phyloP scores from a whole-genome alignment of 495 filamentous ascomycete species.

The Bryoglossum gracile region DNA sequence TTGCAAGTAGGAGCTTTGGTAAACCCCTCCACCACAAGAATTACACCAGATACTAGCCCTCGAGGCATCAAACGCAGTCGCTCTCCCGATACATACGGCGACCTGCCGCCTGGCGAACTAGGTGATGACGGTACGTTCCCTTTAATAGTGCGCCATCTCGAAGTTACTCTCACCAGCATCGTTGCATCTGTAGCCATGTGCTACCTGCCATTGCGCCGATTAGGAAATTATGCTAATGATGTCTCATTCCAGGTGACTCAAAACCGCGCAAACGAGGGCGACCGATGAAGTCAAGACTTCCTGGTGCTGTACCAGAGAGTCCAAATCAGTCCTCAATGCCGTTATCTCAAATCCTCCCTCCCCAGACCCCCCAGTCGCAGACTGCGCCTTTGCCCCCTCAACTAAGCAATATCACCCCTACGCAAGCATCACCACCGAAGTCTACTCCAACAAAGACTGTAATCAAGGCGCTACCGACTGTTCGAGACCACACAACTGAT shows the following conservation, averaged over 20 bases:
- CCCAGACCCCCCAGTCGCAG: conserved; percentile 77
- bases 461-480: conserved; percentile 91
- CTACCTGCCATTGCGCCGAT: conserved; percentile 28
- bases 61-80: conserved; percentile 90
- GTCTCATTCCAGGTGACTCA: conserved; percentile 36
- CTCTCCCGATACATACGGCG: conserved; percentile 65
- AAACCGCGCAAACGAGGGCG: conserved; percentile 81
- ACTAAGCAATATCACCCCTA: conserved; percentile 43
- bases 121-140: conserved; percentile 78
- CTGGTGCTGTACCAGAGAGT: conserved; percentile 40
- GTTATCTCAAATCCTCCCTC: conserved; percentile 41
- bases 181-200: conserved; percentile 28
- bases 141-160: conserved; percentile 10
- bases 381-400: conserved; percentile 59
- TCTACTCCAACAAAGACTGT: conserved; percentile 83
- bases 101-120: conserved; percentile 48
- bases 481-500: conserved; percentile 95
- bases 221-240: conserved; percentile 32
- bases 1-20: conserved; percentile 15
- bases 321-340: conserved; percentile 43
- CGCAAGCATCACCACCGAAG: conserved; percentile 72
- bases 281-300: conserved; percentile 59
- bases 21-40: conserved; percentile 36
- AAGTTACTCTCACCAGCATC: conserved; percentile 6
- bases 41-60: conserved; percentile 46